A percentile compares a stretch with the other conserved stretches of the same genome.
phyloP scores from a whole-genome alignment of 805 yeast species.

The Blastobotrys mokoenaii region DNA sequence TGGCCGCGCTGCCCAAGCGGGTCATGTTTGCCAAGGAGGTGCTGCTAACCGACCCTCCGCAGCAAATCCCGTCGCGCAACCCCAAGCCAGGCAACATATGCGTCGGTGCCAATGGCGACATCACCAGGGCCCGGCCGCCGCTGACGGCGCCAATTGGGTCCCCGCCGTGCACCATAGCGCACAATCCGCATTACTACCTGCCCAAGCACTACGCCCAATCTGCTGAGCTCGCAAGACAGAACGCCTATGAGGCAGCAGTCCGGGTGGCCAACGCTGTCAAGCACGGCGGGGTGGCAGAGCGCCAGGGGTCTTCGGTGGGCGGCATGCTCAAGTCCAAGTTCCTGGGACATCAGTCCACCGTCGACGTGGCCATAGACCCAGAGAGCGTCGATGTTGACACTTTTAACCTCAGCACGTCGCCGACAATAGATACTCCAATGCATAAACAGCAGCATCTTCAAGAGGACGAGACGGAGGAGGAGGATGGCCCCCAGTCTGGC shows the following conservation, averaged over 20 bases:
- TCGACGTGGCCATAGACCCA: not conserved
- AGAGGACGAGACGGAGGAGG: too few species aligned
- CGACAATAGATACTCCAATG: conserved; percentile 17
- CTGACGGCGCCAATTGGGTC: not conserved
- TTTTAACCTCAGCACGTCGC: conserved; percentile 3
- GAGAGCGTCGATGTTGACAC: conserved; percentile 15
- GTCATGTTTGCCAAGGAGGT: conserved; percentile 74
- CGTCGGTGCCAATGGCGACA: conserved; percentile 23
- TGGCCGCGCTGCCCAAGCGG: conserved; percentile 36
- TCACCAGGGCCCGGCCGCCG: conserved; percentile 6
- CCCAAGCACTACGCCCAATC: conserved; percentile 14
- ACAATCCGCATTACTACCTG: conserved; percentile 8
- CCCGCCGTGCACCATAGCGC: not conserved
- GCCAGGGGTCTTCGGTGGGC: too few species aligned
- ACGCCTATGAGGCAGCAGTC: conserved; percentile 19
- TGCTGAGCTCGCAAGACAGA: conserved; percentile 12
- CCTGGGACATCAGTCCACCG: not conserved
- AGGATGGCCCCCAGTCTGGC: conserved; percentile 6
- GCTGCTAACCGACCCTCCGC: conserved; percentile 78
- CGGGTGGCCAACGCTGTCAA: conserved; percentile 14
- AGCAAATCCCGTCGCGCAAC: conserved; percentile 80
- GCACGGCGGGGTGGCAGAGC: not conserved
- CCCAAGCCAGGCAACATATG: conserved; percentile 74
- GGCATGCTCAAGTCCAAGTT: too few species aligned
- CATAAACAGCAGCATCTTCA: too few species aligned